phyloP scores from a whole-genome alignment of 2,329 filamentous ascomycete genomes.

The Alternaria gaisen region DNA sequence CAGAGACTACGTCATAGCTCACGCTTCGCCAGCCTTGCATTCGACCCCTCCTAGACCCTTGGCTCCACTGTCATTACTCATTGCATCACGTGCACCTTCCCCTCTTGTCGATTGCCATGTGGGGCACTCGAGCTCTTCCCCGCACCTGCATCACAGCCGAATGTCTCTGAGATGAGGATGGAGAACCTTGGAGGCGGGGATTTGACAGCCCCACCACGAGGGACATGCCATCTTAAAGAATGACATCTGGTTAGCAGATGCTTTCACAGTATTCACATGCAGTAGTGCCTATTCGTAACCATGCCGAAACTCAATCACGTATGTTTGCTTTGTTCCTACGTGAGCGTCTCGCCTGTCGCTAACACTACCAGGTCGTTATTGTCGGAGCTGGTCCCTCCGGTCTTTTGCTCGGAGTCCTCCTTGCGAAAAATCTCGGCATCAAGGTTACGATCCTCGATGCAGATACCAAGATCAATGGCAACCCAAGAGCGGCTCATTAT shows the following conservation, averaged over 20 bases:
- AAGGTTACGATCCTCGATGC: conserved; percentile 65
- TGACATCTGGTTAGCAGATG: conserved; percentile 12
- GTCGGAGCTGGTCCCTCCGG: conserved; percentile 47
- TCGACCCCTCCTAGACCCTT: conserved; percentile 1
- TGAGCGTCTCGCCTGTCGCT: conserved; percentile 2
- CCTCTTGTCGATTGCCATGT: conserved; percentile 16
- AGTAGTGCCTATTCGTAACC: conserved; percentile 7
- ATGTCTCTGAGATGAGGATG: conserved; percentile 12
- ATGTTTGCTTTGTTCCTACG: conserved; percentile 16
- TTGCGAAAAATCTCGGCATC: conserved; percentile 61
- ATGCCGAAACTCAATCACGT: conserved; percentile 48
- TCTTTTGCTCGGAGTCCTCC: conserved; percentile 55
- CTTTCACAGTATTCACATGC: conserved; percentile 11
- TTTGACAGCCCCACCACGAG: conserved; percentile 29
- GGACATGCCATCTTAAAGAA: conserved; percentile 7
- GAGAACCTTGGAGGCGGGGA: conserved; percentile 20
- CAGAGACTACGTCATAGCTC: conserved; percentile 5
- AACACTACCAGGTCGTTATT: conserved; percentile 38
- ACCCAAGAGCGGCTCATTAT: conserved; percentile 70
- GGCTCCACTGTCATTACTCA: conserved; percentile 7
- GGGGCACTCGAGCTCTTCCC: conserved; percentile 27
- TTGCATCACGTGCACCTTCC: conserved; percentile 12
- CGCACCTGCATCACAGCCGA: conserved; percentile 19
- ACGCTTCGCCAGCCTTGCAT: not conserved
- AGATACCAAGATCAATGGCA: conserved; percentile 63